Percentiles rank a stretch among this genome's conserved stretches.
Evolutionary conservation across 768 basidiomycete species (phyloP).

Genomic region (Suillus bovinus): DNA sequence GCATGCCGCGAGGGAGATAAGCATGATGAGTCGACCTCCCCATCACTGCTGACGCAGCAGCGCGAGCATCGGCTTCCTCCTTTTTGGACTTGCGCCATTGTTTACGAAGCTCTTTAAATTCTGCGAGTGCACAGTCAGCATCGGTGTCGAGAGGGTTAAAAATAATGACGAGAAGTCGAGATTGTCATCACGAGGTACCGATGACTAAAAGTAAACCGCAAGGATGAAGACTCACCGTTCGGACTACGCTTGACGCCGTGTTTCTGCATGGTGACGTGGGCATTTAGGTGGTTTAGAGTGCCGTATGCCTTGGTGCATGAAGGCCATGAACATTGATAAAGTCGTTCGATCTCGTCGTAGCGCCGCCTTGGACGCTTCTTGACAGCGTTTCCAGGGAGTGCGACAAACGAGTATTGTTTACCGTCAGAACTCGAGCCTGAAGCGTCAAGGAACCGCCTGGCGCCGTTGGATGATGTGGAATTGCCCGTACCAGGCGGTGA

Average conservation of each 20-base stretch:
- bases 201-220: constrained; percentile 9
- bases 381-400: constrained; percentile 77
- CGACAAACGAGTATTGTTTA: constrained; percentile 83
- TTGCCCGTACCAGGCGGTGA: constrained; percentile 66
- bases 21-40: constrained; percentile 7
- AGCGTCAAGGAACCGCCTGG: constrained; percentile 18
- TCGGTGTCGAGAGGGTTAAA: background rate
- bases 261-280: constrained; percentile 98
- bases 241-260: constrained; percentile 91
- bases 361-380: constrained; percentile 83
- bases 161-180: constrained; percentile 10
- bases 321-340: constrained; percentile 86
- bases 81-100: constrained; percentile 95
- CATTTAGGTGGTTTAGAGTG: constrained; percentile 95
- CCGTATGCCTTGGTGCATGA: constrained; percentile 85
- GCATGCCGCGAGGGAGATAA: constrained; percentile 39
- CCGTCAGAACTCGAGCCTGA: constrained; percentile 42
- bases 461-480: constrained; percentile 51
- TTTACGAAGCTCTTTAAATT: constrained; percentile 97
- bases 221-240: constrained; percentile 57
- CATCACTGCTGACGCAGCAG: constrained; percentile 22
- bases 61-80: constrained; percentile 46
- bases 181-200: constrained; percentile 8
- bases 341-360: constrained; percentile 93
- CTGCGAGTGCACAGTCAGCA: constrained; percentile 43